These are phyloP conservation scores for Ganoderma leucocontextum DNA, from an alignment of 1,284 basidiomycete genomes.

Conservation along the genomic window DNA sequence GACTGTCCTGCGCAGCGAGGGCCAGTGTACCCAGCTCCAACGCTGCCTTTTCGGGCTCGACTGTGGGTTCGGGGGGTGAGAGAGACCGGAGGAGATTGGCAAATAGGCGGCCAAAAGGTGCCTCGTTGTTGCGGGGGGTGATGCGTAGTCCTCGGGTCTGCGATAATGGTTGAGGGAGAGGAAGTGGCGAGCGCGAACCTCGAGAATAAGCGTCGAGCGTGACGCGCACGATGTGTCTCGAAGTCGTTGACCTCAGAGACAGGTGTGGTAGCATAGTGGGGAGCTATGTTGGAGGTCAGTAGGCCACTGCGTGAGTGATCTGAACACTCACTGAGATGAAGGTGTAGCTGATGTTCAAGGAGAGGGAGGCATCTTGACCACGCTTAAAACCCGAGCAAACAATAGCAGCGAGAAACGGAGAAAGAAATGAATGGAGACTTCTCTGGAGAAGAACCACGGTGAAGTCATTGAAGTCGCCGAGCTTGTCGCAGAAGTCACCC, in stretches of 20 bases:
- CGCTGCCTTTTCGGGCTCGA: neutral
- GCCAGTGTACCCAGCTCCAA: neutral
- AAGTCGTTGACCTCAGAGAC: neutral
- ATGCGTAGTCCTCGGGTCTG: neutral
- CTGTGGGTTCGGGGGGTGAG: neutral
- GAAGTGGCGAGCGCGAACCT: neutral
- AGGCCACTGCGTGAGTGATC: neutral
- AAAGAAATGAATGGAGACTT: neutral
- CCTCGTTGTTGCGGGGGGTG: neutral
- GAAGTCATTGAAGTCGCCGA: neutral
- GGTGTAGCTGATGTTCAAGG: neutral
- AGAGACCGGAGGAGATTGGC: neutral
- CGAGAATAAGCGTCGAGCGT: neutral
- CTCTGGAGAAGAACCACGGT: neutral
- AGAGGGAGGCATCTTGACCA: neutral
- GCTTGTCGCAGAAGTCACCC: neutral
- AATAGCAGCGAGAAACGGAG: neutral
- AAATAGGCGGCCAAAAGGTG: neutral
- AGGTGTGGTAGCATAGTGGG: neutral
- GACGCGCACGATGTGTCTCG: neutral
- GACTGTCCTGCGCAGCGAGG: neutral
- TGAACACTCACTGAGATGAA: neutral
- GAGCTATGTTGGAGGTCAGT: neutral
- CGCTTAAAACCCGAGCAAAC: neutral
- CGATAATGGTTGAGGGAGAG: neutral